phyloP scores from a whole-genome alignment of 1,284 basidiomycete genomes.

The Rhodotorula glutinis region DNA sequence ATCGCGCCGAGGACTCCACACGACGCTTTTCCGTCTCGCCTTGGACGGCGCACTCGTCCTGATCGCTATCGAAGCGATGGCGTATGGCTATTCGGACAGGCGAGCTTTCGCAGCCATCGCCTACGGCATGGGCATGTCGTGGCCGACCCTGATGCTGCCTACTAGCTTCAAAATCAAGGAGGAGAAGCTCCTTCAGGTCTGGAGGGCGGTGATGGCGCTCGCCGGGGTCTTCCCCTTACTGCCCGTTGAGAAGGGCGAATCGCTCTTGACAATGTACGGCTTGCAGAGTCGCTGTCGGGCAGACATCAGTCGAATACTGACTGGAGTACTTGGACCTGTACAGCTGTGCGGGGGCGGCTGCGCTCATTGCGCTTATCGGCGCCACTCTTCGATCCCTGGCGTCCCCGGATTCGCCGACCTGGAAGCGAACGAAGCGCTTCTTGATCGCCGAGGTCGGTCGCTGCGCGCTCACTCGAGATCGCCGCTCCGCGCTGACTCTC shows the following conservation, averaged over 20 bases:
- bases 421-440: conserved; percentile 1
- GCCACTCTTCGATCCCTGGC: conserved; percentile 17
- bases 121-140: conserved; percentile 61
- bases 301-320: no score
- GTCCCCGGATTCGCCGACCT: neutral
- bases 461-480: neutral
- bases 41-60: conserved; percentile 42
- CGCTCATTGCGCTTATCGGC: conserved; percentile 43
- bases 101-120: conserved; percentile 71
- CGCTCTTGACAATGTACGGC: neutral
- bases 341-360: conserved; percentile 46
- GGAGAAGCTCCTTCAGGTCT: conserved; percentile 50
- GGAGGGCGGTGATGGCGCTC: conserved; percentile 54
- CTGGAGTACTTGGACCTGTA: no score
- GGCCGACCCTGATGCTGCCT: conserved; percentile 62
- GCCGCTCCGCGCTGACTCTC: neutral
- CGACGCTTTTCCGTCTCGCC: neutral
- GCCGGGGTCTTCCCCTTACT: conserved; percentile 69
- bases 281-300: no score
- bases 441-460: conserved; percentile 19
- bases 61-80: conserved; percentile 63
- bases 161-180: conserved; percentile 46
- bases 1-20: neutral
- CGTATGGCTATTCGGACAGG: conserved; percentile 60
- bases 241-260: conserved; percentile 71